Base-by-base conservation (phyloP, 169 alveolate genomes). In the Babesia ovis region DNA sequence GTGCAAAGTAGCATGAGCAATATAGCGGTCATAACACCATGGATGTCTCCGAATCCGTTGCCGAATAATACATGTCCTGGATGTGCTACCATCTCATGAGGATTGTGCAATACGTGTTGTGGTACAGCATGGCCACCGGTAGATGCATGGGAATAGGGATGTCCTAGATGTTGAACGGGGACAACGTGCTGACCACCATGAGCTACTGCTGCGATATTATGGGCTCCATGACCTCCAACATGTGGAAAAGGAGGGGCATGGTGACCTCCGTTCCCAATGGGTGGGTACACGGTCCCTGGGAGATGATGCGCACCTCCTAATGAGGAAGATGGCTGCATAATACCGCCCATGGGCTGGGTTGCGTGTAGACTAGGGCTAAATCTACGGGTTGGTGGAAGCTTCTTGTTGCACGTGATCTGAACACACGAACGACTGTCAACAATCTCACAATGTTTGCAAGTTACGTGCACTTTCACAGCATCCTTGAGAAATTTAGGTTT, bases 391-490 rank as follows among this genome's bases (percentile, higher is more conserved):
- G 35, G 25, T 11, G 71, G 43, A 58, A 23, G 39, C 46, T 45
- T 35, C 35, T 72, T 46, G 39, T 51, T 42, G 60, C 85, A 81
- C 32, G 34, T 67, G 14, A 81, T 42, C 80, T 81, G 89, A n/a
- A 81, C 75, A 42, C 89, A 81, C n/a, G 85, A 71, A 56, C 51
- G 61, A 37, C 27, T 60, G 16, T 72, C 39, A 0, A 81, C 41
- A 20, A 27, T 45, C 18, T 72, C 75, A n/a, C 71, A 56, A 11
- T 59, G 56, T n/a, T 71, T 23, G 32, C 73, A 62, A 16, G 54
- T 71, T 20, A 67, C 73, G 46, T 71, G 46, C 34, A 61, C 48
- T 41, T 46, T 42, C 34, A 81, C n/a, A 22, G 73, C 41, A 50
- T 62, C 55, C 60, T 35, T 62, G 8, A 81, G 53, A 42, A 81